Evolutionary conservation across 192 early-diverging fungal genomes (phyloP).

Genomic region (Backusella luteola): DNA sequence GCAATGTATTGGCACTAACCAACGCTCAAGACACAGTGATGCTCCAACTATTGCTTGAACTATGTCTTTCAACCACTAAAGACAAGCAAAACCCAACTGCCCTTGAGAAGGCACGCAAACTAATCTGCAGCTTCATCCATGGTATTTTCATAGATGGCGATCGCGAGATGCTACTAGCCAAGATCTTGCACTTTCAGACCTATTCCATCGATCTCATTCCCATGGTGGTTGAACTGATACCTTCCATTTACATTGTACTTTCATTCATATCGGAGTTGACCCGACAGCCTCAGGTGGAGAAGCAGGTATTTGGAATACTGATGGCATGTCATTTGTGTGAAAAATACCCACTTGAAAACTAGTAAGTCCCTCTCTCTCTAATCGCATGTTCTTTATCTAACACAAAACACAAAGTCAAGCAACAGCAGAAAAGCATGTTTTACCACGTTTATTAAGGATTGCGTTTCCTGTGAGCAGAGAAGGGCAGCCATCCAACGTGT

Average conservation of each 20-base stretch:
- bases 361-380: conserved; percentile 29
- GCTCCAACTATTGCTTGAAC: conserved; percentile 55
- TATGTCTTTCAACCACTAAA: conserved; percentile 19
- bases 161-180: conserved; percentile 47
- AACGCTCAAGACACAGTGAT: conserved; percentile 55
- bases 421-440: conserved; percentile 25
- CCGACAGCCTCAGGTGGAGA: conserved; percentile 40
- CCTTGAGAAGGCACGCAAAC: conserved; percentile 3
- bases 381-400: background rate
- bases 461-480: conserved; percentile 18
- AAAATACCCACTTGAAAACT: conserved; percentile 52
- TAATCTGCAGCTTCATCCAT: conserved; percentile 58
- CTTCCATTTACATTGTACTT: conserved; percentile 60
- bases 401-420: conserved; percentile 1
- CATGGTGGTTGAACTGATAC: conserved; percentile 57
- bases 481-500: background rate
- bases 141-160: conserved; percentile 53
- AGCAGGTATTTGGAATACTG: conserved; percentile 50
- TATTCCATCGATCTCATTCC: conserved; percentile 51
- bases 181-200: conserved; percentile 61
- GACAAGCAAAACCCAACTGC: conserved; percentile 8
- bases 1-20: conserved; percentile 45
- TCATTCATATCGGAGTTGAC: conserved; percentile 61
- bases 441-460: conserved; percentile 26
- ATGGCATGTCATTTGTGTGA: conserved; percentile 44